A percentile compares a stretch with the other conserved stretches of the same genome.
Evolutionary conservation across 73 alveolate genomes (phyloP).

Genomic region (Paramecium biaurelia): DNA sequence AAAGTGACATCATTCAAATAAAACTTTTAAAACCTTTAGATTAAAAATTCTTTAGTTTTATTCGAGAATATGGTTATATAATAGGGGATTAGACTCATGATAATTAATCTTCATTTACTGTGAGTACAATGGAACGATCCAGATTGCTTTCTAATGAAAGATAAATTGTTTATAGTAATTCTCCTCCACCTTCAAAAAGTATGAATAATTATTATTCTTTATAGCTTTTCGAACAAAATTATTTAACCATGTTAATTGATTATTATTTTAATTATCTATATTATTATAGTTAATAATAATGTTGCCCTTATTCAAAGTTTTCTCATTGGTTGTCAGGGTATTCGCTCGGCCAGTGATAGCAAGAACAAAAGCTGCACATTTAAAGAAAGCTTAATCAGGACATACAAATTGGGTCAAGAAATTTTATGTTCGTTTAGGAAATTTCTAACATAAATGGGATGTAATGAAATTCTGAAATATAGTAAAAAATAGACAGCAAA

Average conservation of each 20-base stretch:
- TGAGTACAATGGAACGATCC: neutral
- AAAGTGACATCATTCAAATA: neutral
- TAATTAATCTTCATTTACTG: constrained; percentile 6
- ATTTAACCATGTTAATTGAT: constrained; percentile 49
- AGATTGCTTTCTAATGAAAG: constrained; percentile 5
- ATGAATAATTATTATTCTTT: neutral
- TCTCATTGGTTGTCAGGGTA: constrained; percentile 57
- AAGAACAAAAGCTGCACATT: constrained; percentile 54
- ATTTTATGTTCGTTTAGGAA: constrained; percentile 48
- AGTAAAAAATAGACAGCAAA: constrained; percentile 54
- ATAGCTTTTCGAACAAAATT: constrained; percentile 49
- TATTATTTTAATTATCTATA: neutral
- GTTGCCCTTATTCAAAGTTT: constrained; percentile 60
- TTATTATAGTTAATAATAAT: neutral
- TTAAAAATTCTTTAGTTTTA: neutral
- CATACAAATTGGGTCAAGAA: neutral
- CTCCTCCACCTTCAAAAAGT: constrained; percentile 53
- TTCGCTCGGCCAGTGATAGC: constrained; percentile 64
- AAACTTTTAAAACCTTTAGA: neutral
- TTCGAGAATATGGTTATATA: constrained; percentile 32
- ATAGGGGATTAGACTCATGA: neutral
- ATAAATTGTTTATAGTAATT: neutral
- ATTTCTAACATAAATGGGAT: constrained; percentile 39
- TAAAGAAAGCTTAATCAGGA: constrained; percentile 15
- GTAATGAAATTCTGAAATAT: constrained; percentile 53